phyloP scores from a whole-genome alignment of 352 stramenopile species.

The Phytophthora constricta region DNA sequence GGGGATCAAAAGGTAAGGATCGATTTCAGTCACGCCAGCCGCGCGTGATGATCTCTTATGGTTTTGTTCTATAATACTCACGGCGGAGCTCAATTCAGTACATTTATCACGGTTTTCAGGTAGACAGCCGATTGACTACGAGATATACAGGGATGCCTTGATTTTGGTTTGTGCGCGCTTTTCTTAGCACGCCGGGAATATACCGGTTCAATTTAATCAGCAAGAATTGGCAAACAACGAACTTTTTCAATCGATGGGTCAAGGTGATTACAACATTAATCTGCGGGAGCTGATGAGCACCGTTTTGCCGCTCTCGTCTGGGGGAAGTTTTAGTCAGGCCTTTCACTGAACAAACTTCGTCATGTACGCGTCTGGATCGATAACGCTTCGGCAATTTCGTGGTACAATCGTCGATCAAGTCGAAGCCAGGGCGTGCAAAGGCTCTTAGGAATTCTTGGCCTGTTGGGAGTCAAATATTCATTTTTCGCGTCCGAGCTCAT shows the following conservation, averaged over 20 bases:
- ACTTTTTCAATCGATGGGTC: neutral
- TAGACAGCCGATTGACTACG: neutral
- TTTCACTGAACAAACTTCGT: neutral
- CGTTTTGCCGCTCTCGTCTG: conserved; percentile 12
- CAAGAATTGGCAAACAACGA: conserved; percentile 1
- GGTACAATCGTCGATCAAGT: conserved; percentile 11
- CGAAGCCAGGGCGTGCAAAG: conserved; percentile 18
- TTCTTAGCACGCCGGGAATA: conserved; percentile 10
- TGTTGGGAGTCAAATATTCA: conserved; percentile 11
- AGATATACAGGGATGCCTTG: conserved; percentile 23
- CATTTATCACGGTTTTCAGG: neutral
- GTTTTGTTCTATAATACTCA: conserved; percentile 2
- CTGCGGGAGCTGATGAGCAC: conserved; percentile 23
- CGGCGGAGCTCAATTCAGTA: neutral
- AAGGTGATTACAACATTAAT: conserved; percentile 24
- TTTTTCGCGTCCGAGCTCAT: conserved; percentile 18
- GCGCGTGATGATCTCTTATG: conserved; percentile 3
- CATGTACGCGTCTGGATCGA: conserved; percentile 10
- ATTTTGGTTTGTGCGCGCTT: conserved; percentile 22
- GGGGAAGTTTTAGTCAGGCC: neutral
- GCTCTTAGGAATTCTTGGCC: conserved; percentile 10
- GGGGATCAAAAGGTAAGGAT: neutral
- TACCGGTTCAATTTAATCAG: conserved; percentile 7
- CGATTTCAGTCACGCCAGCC: neutral
- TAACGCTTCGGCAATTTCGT: conserved; percentile 17